Evolutionary conservation across 495 filamentous ascomycete species (phyloP).

Genomic region (Ascodesmis nigricans): DNA sequence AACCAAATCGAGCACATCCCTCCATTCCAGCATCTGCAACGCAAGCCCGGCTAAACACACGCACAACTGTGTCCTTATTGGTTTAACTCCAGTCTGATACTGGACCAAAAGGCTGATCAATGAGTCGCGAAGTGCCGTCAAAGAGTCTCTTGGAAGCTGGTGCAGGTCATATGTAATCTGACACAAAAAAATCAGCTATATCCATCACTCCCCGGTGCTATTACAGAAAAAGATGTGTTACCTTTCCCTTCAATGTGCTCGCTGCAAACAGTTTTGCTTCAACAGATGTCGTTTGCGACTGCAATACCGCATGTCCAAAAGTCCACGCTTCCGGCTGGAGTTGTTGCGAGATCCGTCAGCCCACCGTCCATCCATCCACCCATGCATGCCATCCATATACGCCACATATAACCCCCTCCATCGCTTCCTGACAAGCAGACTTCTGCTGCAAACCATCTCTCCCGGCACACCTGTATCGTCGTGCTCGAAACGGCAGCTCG

Average conservation of each 20-base stretch:
- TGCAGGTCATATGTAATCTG: conserved; percentile 69
- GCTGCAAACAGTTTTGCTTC: conserved; percentile 90
- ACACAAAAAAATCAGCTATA: not conserved
- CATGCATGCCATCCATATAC: no score
- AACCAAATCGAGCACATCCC: conserved; percentile 67
- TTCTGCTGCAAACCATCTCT: no score
- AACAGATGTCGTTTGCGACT: conserved; percentile 44
- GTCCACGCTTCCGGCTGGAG: conserved; percentile 71
- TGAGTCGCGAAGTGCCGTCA: conserved; percentile 57
- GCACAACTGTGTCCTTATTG: conserved; percentile 81
- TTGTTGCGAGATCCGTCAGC: conserved; percentile 15
- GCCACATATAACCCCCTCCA: conserved; percentile 14
- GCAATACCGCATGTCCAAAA: conserved; percentile 61
- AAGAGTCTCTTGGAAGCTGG: conserved; percentile 56
- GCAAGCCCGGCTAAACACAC: conserved; percentile 85
- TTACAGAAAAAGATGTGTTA: no score
- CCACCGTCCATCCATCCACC: conserved; percentile 13
- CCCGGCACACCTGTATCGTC: no score
- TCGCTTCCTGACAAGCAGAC: no score
- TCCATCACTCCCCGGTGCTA: not conserved
- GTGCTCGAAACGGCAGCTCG: no score
- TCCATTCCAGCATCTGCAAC: conserved; percentile 91
- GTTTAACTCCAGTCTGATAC: conserved; percentile 64
- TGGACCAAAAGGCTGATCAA: conserved; percentile 53
- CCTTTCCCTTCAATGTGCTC: conserved; percentile 94